Evolutionary conservation across 202 grass and related monocot species (phyloP).

Genomic region (Setaria viridis): DNA sequence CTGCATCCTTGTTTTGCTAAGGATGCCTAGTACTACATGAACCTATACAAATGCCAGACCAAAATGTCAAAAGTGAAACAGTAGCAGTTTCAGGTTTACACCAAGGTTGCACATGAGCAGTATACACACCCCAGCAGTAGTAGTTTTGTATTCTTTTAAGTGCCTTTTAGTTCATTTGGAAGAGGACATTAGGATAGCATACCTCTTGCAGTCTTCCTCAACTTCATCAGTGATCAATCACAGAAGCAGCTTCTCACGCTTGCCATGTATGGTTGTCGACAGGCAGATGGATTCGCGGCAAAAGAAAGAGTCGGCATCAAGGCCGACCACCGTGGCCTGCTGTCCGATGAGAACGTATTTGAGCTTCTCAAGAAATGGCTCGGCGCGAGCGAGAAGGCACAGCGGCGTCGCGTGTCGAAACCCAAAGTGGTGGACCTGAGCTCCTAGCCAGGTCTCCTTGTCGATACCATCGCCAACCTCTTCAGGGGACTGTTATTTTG

Average conservation of each 20-base stretch:
- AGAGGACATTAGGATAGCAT: not conserved
- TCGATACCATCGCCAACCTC: not conserved
- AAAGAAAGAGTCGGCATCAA: slow-evolving; percentile 76
- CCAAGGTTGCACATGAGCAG: not conserved
- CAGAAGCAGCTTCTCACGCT: not conserved
- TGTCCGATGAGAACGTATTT: slow-evolving; percentile 73
- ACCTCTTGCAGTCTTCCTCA: not conserved
- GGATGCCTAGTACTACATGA: not conserved
- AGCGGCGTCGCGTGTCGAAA: not conserved
- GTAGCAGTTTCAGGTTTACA: not conserved
- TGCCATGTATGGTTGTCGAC: not conserved
- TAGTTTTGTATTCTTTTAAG: not conserved
- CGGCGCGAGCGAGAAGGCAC: slow-evolving; percentile 44
- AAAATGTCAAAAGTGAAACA: not conserved
- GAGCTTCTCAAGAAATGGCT: slow-evolving; percentile 78
- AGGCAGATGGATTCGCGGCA: slow-evolving; percentile 88
- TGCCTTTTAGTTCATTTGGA: not conserved
- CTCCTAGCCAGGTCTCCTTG: not conserved
- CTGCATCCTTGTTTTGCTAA: slow-evolving; percentile 1
- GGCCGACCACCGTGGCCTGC: slow-evolving; percentile 65
- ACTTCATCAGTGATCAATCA: slow-evolving; percentile 19
- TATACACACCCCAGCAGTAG: not conserved
- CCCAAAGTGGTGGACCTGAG: slow-evolving; percentile 47
- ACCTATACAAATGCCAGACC: not conserved
- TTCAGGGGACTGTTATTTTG: slow-evolving; percentile 39